Conservation (phyloP, 768 basidiomycete genomes). For the Cystofilobasidium macerans region DNA sequence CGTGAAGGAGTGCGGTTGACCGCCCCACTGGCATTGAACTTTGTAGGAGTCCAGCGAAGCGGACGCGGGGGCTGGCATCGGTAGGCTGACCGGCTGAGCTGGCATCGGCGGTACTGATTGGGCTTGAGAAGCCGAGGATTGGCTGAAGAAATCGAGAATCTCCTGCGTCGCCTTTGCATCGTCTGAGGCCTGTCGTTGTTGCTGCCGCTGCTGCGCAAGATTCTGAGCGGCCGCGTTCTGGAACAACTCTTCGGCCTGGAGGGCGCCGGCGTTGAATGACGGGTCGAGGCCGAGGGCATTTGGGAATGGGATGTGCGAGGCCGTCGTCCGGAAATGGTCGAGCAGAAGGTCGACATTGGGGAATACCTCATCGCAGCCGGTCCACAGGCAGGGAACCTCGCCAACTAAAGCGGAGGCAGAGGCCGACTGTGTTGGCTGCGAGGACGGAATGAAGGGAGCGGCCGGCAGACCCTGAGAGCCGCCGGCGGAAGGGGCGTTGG, state of each 20-base stretch:
- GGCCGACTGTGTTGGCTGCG: background rate
- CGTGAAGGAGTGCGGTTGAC: slow-evolving; percentile 10
- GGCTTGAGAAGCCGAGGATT: background rate
- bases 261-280: background rate
- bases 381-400: slow-evolving; percentile 16
- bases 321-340: slow-evolving; percentile 22
- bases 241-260: background rate
- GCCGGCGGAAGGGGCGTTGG: background rate
- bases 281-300: background rate
- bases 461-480: background rate
- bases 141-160: background rate
- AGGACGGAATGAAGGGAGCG: background rate
- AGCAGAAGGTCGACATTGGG: slow-evolving; percentile 16
- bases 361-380: slow-evolving; percentile 19
- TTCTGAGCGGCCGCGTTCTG: background rate
- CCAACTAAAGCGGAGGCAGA: background rate
- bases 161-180: background rate
- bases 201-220: background rate
- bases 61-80: too few species aligned
- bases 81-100: too few species aligned
- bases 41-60: background rate
- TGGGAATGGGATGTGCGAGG: slow-evolving; percentile 11
- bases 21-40: slow-evolving; percentile 22
- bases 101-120: too few species aligned
- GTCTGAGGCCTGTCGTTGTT: background rate